A percentile compares a stretch with the other conserved stretches of the same genome.
phyloP scores from a whole-genome alignment of 495 filamentous ascomycete species.

The Penicillium robsamsonii region DNA sequence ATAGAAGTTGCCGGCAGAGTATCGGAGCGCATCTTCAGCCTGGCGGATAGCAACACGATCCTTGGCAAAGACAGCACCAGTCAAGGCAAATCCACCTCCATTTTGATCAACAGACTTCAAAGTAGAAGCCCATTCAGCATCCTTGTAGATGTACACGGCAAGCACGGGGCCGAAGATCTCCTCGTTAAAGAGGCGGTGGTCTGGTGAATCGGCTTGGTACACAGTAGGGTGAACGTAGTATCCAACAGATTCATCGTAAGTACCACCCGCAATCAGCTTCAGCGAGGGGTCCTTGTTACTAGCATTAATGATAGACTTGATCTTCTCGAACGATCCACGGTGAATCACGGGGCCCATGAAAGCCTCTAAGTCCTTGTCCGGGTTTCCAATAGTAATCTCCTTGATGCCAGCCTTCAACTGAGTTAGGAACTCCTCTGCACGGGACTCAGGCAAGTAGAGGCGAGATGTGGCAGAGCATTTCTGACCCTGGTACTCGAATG shows the following conservation, averaged over 20 bases:
- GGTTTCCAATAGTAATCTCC: constrained; percentile 53
- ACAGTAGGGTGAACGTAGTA: constrained; percentile 74
- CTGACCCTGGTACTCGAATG: constrained; percentile 89
- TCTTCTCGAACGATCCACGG: constrained; percentile 65
- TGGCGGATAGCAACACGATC: constrained; percentile 64
- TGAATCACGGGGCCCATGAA: constrained; percentile 83
- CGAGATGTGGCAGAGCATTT: constrained; percentile 85
- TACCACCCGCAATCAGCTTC: constrained; percentile 64
- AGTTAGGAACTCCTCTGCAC: constrained; percentile 59
- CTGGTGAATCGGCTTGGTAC: constrained; percentile 58
- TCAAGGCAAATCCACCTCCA: constrained; percentile 67
- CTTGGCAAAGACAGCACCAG: constrained; percentile 72
- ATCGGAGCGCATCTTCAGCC: constrained; percentile 71
- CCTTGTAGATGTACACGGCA: constrained; percentile 68
- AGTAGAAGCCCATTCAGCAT: constrained; percentile 51
- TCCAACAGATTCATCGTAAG: constrained; percentile 63
- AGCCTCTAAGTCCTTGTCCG: constrained; percentile 57
- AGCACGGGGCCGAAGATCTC: constrained; percentile 81
- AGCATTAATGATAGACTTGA: constrained; percentile 62
- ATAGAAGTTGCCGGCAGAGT: constrained; percentile 84
- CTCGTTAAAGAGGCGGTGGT: constrained; percentile 63
- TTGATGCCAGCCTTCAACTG: constrained; percentile 46
- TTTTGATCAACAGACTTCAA: constrained; percentile 57
- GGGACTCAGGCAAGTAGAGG: constrained; percentile 66
- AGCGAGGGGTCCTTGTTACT: constrained; percentile 64